Evolutionary conservation across 2,329 filamentous ascomycete genomes (phyloP), one percentile per base, ranked within the genome.

Genomic region (Chaetoscypha palmicola): DNA sequence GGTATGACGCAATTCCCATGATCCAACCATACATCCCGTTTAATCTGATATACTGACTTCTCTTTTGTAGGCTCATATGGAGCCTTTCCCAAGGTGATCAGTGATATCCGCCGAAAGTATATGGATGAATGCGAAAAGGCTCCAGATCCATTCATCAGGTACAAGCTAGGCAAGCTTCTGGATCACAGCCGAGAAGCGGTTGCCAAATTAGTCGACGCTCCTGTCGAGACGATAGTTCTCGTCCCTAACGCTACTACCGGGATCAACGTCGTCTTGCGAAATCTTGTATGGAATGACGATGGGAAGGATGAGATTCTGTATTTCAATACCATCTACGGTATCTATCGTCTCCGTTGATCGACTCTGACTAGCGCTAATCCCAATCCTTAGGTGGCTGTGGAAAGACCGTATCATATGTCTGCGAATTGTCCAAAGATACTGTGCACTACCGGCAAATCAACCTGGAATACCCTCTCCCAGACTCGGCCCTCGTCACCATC

Each of bases 161-260:
- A 83, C 60, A 71, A 76, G 2, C 80, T 79, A 50, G 74, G 80
- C 0, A 57, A 65, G 3, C 68, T 80, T 8, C 71, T 94, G 1
- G 79, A 86, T 50, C 68, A 75, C 50, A 74, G 74, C 8, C 81
- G 87, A 7, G 66, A 64, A 26, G 81, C 80, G 2, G 67, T 90
- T 3, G 83, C 86, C 1, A 61, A 68, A 19, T 58, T 87, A 17
- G 67, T 96, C 48, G 76, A 85, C 48, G 82, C 76, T 0, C 79
- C 82, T 0, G 59, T 69, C 1, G 71, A 81, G 8, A 79, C 81
- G 8, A 68, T 86, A 30, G 88, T 94, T 1, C 82, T 94, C 51
- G 79, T 94, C 1, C 69, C 76, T 45, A 96, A 96, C 61, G 87
- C 89, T 10, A 94, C 87, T 0, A 81, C 76, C 0, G 86, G 78